Evolutionary conservation across 345 rosid genomes (phyloP).

Genomic region (Physaria fendleri): DNA sequence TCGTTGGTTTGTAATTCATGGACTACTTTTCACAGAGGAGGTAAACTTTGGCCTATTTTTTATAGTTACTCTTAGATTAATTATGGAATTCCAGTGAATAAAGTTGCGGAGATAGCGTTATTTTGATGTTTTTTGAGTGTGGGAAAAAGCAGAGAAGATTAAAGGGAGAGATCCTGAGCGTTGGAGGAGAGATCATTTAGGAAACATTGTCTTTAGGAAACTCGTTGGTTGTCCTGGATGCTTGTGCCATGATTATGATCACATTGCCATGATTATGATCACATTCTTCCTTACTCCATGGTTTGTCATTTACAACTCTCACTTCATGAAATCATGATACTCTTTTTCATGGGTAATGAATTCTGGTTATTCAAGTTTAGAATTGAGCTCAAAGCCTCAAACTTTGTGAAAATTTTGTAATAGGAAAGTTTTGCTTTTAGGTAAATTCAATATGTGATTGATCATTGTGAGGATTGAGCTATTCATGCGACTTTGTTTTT

Average conservation of each 20-base stretch:
- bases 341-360: background rate
- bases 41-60: too few relatives aligned
- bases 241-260: conserved; percentile 94
- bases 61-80: too few relatives aligned
- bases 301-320: conserved; percentile 29
- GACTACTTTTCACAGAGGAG: too few relatives aligned
- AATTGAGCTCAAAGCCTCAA: background rate
- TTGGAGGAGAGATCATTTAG: conserved; percentile 81
- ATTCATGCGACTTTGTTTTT: background rate
- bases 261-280: too few relatives aligned
- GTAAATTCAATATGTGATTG: background rate
- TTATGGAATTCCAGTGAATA: too few relatives aligned
- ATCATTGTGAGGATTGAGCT: background rate
- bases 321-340: background rate
- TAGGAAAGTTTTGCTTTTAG: background rate
- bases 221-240: conserved; percentile 96
- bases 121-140: too few relatives aligned
- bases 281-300: conserved; percentile 91
- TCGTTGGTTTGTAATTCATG: too few relatives aligned
- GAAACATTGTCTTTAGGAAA: conserved; percentile 80
- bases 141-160: conserved; percentile 90
- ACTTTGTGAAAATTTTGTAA: background rate
- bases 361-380: background rate
- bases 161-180: conserved; percentile 80
- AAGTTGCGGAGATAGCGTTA: too few relatives aligned